Conservation (phyloP, 2,329 filamentous ascomycete species). For the Aureobasidium sp. region DNA sequence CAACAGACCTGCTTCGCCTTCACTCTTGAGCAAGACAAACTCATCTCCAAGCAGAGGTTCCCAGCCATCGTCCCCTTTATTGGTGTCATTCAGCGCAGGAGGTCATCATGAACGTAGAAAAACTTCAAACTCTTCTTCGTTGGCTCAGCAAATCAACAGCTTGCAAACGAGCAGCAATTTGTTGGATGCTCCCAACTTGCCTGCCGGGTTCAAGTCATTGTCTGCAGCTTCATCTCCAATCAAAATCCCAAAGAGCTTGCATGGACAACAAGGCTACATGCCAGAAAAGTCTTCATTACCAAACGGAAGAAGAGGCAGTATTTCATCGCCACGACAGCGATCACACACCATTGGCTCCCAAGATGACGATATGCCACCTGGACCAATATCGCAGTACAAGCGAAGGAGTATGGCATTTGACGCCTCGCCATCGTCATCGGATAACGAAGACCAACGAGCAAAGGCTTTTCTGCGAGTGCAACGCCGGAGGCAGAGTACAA, state of each 20-base stretch:
- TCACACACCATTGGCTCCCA: constrained; percentile 93
- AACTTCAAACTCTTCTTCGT: constrained; percentile 75
- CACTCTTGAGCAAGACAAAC: constrained; percentile 67
- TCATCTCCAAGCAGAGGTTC: constrained; percentile 84
- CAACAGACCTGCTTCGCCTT: constrained; percentile 80
- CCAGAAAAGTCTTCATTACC: constrained; percentile 29
- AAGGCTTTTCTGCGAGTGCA: constrained; percentile 89
- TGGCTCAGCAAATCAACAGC: constrained; percentile 71
- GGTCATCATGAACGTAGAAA: constrained; percentile 80
- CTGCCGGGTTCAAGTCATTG: constrained; percentile 42
- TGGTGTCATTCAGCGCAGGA: constrained; percentile 91
- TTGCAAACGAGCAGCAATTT: constrained; percentile 55
- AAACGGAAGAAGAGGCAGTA: constrained; percentile 26
- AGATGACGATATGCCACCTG: constrained; percentile 72
- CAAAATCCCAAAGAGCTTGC: constrained; percentile 40
- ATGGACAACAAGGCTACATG: constrained; percentile 44
- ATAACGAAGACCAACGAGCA: constrained; percentile 90
- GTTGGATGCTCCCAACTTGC: constrained; percentile 62
- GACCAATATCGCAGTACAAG: constrained; percentile 62
- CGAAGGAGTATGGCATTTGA: constrained; percentile 91
- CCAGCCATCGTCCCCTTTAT: constrained; percentile 76
- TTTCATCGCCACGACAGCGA: constrained; percentile 58
- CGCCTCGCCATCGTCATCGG: constrained; percentile 93
- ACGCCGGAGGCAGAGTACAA: constrained; percentile 87
- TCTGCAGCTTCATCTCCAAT: constrained; percentile 50